Percentiles rank a stretch among this genome's conserved stretches.
Conservation (phyloP, 2,329 filamentous ascomycete species). For the Juglanconis sp. region DNA sequence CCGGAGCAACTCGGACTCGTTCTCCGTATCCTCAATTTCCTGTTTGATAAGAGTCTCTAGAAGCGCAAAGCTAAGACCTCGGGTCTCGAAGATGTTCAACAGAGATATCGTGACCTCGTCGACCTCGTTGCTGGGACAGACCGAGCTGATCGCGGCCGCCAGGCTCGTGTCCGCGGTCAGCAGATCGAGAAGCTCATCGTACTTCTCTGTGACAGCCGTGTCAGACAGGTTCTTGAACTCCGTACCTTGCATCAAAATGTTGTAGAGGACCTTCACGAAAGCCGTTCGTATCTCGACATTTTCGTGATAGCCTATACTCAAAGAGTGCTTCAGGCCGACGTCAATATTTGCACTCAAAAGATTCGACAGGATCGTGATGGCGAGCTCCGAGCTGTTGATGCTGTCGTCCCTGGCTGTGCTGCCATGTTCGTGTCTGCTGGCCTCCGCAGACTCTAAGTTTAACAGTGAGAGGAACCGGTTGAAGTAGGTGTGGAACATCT, state of each 20-base stretch:
- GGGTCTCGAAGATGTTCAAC: conserved; percentile 67
- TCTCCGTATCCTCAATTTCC: conserved; percentile 64
- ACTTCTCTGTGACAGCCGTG: conserved; percentile 65
- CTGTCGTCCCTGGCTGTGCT: conserved; percentile 48
- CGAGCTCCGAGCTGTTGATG: conserved; percentile 56
- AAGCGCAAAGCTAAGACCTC: conserved; percentile 60
- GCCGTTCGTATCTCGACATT: conserved; percentile 67
- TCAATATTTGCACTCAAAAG: conserved; percentile 69
- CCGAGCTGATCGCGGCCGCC: conserved; percentile 60
- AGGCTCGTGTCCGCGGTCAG: conserved; percentile 61
- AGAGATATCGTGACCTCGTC: conserved; percentile 67
- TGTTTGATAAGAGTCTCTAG: conserved; percentile 66
- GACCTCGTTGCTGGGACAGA: conserved; percentile 65
- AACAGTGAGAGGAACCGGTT: conserved; percentile 65
- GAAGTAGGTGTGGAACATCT: conserved; percentile 71
- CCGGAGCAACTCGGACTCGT: conserved; percentile 65
- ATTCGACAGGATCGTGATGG: conserved; percentile 67
- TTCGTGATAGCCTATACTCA: conserved; percentile 69
- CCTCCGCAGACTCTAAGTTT: conserved; percentile 52
- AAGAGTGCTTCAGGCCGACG: conserved; percentile 66
- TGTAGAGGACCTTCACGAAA: conserved; percentile 67
- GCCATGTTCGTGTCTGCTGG: conserved; percentile 41
- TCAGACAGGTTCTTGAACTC: conserved; percentile 69
- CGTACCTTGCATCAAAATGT: conserved; percentile 68
- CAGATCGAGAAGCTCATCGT: conserved; percentile 61